phyloP scores from a whole-genome alignment of 108 stramenopile species.

The Skeletonema menzelii region DNA sequence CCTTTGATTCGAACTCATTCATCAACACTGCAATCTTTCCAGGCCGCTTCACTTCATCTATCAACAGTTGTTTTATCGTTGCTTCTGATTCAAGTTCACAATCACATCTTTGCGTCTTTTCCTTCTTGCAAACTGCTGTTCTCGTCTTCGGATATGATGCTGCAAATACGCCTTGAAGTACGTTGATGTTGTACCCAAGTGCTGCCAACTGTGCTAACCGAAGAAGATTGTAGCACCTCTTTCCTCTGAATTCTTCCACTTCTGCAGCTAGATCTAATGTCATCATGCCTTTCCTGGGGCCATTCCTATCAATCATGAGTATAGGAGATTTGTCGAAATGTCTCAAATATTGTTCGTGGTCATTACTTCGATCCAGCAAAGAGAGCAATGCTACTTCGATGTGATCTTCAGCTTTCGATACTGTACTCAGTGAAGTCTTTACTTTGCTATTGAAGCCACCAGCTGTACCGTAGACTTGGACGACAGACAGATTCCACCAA shows the following conservation, averaged over 20 bases:
- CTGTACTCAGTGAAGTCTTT: slow-evolving; percentile 19
- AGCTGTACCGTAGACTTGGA: slow-evolving; percentile 40
- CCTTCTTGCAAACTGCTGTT: slow-evolving; percentile 20
- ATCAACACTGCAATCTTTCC: slow-evolving; percentile 62
- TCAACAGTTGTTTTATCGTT: slow-evolving; percentile 47
- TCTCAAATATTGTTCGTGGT: slow-evolving; percentile 34
- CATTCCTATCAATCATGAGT: slow-evolving; percentile 71
- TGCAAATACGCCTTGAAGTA: slow-evolving; percentile 73
- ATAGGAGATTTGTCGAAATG: slow-evolving; percentile 66
- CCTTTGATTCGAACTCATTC: slow-evolving; percentile 28
- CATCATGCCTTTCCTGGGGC: slow-evolving; percentile 56
- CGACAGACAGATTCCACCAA: slow-evolving; percentile 65
- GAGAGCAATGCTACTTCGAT: slow-evolving; percentile 41
- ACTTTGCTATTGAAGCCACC: slow-evolving; percentile 37
- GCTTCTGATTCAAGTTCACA: slow-evolving; percentile 36
- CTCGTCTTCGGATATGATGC: slow-evolving; percentile 52
- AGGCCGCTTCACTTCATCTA: slow-evolving; percentile 65
- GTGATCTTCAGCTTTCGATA: slow-evolving; percentile 37
- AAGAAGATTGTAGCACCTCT: slow-evolving; percentile 67
- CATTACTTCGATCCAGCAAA: slow-evolving; percentile 34
- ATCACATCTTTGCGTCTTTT: slow-evolving; percentile 26
- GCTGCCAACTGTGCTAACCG: slow-evolving; percentile 71
- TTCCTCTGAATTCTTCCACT: slow-evolving; percentile 76
- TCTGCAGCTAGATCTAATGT: slow-evolving; percentile 65
- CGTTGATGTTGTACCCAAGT: slow-evolving; percentile 58